These are phyloP conservation scores for Taxillus chinensis DNA, from an alignment of 164 flowering plant genomes.

Conservation along the genomic window DNA sequence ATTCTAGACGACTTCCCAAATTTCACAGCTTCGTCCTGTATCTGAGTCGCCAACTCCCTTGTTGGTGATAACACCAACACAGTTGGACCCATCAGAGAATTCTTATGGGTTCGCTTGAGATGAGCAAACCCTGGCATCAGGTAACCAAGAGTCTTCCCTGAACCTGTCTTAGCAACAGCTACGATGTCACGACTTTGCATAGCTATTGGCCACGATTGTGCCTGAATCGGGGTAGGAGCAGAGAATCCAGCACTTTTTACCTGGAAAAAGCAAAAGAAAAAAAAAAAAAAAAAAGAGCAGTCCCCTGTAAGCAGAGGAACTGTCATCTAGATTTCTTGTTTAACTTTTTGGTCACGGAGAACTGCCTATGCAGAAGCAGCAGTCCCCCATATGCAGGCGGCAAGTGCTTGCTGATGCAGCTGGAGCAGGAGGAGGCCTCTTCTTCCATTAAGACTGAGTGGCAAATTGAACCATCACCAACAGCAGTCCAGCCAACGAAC, in stretches of 20 bases:
- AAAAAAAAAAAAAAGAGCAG: conserved; percentile 35
- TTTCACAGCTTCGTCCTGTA: conserved; percentile 82
- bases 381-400: conserved; percentile 36
- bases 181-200: conserved; percentile 74
- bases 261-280: conserved; percentile 46
- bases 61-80: conserved; percentile 86
- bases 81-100: conserved; percentile 69
- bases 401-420: conserved; percentile 67
- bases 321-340: conserved; percentile 22
- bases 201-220: conserved; percentile 92
- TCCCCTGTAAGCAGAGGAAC: conserved; percentile 32
- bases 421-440: conserved; percentile 74
- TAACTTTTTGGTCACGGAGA: conserved; percentile 22
- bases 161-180: conserved; percentile 95
- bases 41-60: conserved; percentile 91
- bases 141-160: conserved; percentile 89
- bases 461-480: conserved; percentile 74
- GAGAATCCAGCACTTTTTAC: conserved; percentile 72
- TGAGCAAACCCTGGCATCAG: conserved; percentile 75
- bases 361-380: conserved; percentile 43
- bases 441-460: conserved; percentile 63
- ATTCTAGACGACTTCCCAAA: conserved; percentile 76
- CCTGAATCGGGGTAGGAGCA: conserved; percentile 90
- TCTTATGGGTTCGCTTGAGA: conserved; percentile 45
- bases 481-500: conserved; percentile 60